Conservation (phyloP, 116 monocot species). For the Papilionanthe hybrid region DNA sequence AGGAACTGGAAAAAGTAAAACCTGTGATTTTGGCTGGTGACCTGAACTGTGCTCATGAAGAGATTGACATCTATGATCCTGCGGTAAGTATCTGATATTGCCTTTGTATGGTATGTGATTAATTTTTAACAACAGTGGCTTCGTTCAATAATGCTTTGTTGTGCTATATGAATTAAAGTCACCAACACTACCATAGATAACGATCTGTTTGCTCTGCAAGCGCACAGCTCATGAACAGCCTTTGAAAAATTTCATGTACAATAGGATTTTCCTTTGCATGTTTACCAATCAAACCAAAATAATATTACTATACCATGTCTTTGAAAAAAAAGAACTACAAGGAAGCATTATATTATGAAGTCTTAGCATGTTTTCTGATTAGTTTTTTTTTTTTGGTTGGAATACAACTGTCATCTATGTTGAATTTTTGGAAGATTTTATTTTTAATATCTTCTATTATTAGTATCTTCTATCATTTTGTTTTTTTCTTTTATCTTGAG, state of each 20-base stretch:
- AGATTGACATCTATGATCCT: slow-evolving; percentile 89
- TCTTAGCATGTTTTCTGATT: neutral
- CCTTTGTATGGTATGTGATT: neutral
- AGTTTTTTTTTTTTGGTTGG: neutral
- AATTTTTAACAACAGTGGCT: slow-evolving; percentile 1
- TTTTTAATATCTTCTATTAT: no score
- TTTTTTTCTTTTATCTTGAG: no score
- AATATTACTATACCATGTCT: neutral
- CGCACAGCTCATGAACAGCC: neutral
- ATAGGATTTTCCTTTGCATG: neutral
- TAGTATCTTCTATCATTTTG: no score
- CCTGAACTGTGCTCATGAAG: slow-evolving; percentile 88
- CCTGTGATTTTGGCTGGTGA: slow-evolving; percentile 88
- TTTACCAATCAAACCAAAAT: neutral
- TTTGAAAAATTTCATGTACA: neutral
- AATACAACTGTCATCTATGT: neutral
- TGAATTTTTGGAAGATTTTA: no score
- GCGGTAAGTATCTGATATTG: slow-evolving; percentile 40
- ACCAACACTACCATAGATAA: neutral
- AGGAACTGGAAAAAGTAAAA: slow-evolving; percentile 86
- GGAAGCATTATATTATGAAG: neutral
- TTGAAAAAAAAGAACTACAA: neutral
- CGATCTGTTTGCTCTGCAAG: no score
- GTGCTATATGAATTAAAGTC: neutral
- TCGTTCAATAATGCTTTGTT: neutral